Evolutionary conservation across 129 eudicot genomes (phyloP), one percentile per base, ranked within the genome.

Genomic region (Centella asiatica): DNA sequence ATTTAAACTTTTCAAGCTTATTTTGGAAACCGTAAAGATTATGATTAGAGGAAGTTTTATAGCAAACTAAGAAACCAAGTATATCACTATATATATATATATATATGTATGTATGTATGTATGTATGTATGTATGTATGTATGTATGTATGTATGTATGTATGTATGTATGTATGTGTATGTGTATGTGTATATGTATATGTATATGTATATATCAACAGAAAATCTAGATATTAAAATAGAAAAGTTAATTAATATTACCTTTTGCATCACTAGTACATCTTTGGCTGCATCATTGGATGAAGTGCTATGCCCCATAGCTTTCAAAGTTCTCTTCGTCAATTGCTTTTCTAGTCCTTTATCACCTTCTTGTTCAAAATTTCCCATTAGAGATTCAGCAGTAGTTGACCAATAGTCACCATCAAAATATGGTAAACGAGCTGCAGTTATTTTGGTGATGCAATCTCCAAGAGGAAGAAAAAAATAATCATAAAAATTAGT

Each of bases 381-480:
- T 60, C 54, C 72, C 11, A 70, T 47, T 75, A 81, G 70, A 63
- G 58, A 67, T 62, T 80, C 95, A 69, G 88, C 90, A 66, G 85
- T 84, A 69, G 70, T 66, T 51, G 94, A 74, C 95, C 95, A 90
- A 75, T 72, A 86, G 67, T 77, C 87, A 44, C 97, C 97, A 33
- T 86, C 94, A 79, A 90, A 85, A 63, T 81, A 90, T 60, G 97
- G 97, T 64, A 90, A 75, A 63, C 87, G 86, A 44, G 97, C 94
- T 40, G 85, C 89, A 24, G 89, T 90, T 40, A 89, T 72, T 71
- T 81, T 86, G 44, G 39, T 64, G 65, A 66, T 86, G 61, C 53
- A 36, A 34, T 67, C 73, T 31, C 69, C 88, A 69, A 45, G 60
- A 37, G 89, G 77, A 42, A 79, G 76, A 68, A 90, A 90, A 69